phyloP scores from a whole-genome alignment of 2,329 filamentous ascomycete species.

The Aspergillus glaucus region DNA sequence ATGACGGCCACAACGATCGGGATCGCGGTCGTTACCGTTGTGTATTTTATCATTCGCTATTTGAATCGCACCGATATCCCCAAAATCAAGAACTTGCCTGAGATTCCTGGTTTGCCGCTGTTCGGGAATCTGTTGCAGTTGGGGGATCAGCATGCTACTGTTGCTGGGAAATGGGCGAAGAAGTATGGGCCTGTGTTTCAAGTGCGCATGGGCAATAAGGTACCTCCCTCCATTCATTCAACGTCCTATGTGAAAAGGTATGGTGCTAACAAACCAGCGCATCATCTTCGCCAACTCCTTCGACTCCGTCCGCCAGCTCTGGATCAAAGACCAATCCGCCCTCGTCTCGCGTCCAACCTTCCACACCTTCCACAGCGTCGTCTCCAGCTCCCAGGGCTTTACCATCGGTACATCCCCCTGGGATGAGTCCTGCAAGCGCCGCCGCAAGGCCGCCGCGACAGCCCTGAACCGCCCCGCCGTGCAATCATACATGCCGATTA shows the following conservation, averaged over 20 bases:
- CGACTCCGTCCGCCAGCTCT: constrained; percentile 63
- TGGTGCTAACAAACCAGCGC: constrained; percentile 38
- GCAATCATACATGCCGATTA: constrained; percentile 74
- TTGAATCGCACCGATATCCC: constrained; percentile 45
- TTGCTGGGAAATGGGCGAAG: constrained; percentile 48
- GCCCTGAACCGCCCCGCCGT: constrained; percentile 70
- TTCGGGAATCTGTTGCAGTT: constrained; percentile 56
- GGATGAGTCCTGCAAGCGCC: constrained; percentile 72
- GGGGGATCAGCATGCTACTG: constrained; percentile 47
- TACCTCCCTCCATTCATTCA: neutral
- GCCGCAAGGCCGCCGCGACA: constrained; percentile 71
- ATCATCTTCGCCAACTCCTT: constrained; percentile 76
- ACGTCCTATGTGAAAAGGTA: neutral
- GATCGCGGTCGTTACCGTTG: constrained; percentile 19
- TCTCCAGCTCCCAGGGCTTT: constrained; percentile 69
- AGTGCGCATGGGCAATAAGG: constrained; percentile 7
- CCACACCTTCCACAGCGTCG: constrained; percentile 75
- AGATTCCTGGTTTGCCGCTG: constrained; percentile 52
- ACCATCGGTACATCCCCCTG: constrained; percentile 80
- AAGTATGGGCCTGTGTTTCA: constrained; percentile 57
- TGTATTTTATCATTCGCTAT: constrained; percentile 26
- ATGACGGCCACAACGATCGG: constrained; percentile 1
- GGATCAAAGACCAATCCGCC: constrained; percentile 72
- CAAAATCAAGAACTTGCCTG: constrained; percentile 52
- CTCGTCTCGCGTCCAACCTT: constrained; percentile 71